phyloP scores from a whole-genome alignment of 805 yeast species.

The Pichia insulana region DNA sequence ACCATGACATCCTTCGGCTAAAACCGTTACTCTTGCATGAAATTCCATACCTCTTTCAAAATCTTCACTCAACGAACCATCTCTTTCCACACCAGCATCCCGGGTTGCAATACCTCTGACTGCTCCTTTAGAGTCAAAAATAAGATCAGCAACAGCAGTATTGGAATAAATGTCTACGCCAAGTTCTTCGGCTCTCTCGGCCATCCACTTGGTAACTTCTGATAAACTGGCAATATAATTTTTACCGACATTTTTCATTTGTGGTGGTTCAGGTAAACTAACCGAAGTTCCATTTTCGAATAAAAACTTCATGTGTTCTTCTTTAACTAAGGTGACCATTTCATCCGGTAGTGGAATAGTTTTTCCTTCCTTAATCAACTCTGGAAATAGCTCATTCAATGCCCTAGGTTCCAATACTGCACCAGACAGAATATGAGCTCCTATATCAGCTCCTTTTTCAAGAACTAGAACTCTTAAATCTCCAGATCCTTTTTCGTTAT shows the following conservation, averaged over 20 bases:
- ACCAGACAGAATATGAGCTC: slow-evolving; percentile 87
- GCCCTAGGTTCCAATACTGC: slow-evolving; percentile 92
- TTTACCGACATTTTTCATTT: slow-evolving; percentile 68
- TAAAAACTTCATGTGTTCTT: slow-evolving; percentile 66
- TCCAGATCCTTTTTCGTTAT: slow-evolving; percentile 48
- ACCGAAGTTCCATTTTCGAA: slow-evolving; percentile 45
- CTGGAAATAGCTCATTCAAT: slow-evolving; percentile 73
- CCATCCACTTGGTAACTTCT: slow-evolving; percentile 70
- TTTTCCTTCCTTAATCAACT: slow-evolving; percentile 42
- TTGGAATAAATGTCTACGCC: slow-evolving; percentile 94
- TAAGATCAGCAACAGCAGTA: slow-evolving; percentile 72
- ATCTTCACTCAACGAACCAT: slow-evolving; percentile 63
- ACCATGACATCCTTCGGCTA: slow-evolving; percentile 99
- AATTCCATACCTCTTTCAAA: slow-evolving; percentile 97
- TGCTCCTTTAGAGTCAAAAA: slow-evolving; percentile 51
- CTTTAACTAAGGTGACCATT: slow-evolving; percentile 62
- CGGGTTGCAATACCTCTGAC: slow-evolving; percentile 90
- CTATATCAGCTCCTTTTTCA: slow-evolving; percentile 91
- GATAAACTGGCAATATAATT: slow-evolving; percentile 82
- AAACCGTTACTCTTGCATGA: slow-evolving; percentile 77
- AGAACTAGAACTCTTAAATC: slow-evolving; percentile 73
- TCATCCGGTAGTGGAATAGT: slow-evolving; percentile 74
- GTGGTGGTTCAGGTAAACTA: slow-evolving; percentile 90
- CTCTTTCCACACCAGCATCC: slow-evolving; percentile 76
- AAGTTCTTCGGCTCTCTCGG: slow-evolving; percentile 83